phyloP scores from a whole-genome alignment of 768 basidiomycete genomes.

The Russula vinacea region DNA sequence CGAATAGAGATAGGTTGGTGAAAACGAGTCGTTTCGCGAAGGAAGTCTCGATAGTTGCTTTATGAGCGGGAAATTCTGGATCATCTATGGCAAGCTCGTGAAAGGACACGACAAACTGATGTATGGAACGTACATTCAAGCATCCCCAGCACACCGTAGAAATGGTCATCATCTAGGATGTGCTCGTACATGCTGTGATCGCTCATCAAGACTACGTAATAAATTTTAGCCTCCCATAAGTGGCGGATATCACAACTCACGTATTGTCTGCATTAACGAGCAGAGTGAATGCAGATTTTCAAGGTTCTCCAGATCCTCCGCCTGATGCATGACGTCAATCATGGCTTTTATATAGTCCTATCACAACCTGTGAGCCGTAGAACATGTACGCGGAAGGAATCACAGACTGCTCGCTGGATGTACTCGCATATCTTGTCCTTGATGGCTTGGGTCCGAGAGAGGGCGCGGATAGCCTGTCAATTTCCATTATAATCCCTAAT shows the following conservation, averaged over 20 bases:
- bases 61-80: slow-evolving; percentile 93
- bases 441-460: slow-evolving; percentile 66
- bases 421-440: slow-evolving; percentile 89
- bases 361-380: slow-evolving; percentile 12
- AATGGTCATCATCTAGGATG: slow-evolving; percentile 88
- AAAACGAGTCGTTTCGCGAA: slow-evolving; percentile 77
- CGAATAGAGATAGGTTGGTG: slow-evolving; percentile 85
- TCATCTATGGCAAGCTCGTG: slow-evolving; percentile 59
- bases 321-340: slow-evolving; percentile 78
- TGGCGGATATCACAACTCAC: slow-evolving; percentile 47
- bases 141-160: slow-evolving; percentile 91
- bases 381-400: slow-evolving; percentile 6
- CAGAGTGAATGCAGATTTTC: slow-evolving; percentile 89
- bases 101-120: slow-evolving; percentile 15
- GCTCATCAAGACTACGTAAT: slow-evolving; percentile 77
- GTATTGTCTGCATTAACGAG: slow-evolving; percentile 89
- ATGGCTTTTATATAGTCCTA: slow-evolving; percentile 87
- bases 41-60: slow-evolving; percentile 94
- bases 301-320: slow-evolving; percentile 90
- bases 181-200: slow-evolving; percentile 94
- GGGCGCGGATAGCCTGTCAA: slow-evolving; percentile 75
- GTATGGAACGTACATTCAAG: slow-evolving; percentile 76
- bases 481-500: slow-evolving; percentile 72
- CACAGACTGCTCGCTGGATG: slow-evolving; percentile 75
- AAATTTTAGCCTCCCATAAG: slow-evolving; percentile 1